Conservation (phyloP, 2,329 filamentous ascomycete genomes). For the Dothideomycetes sp. region DNA sequence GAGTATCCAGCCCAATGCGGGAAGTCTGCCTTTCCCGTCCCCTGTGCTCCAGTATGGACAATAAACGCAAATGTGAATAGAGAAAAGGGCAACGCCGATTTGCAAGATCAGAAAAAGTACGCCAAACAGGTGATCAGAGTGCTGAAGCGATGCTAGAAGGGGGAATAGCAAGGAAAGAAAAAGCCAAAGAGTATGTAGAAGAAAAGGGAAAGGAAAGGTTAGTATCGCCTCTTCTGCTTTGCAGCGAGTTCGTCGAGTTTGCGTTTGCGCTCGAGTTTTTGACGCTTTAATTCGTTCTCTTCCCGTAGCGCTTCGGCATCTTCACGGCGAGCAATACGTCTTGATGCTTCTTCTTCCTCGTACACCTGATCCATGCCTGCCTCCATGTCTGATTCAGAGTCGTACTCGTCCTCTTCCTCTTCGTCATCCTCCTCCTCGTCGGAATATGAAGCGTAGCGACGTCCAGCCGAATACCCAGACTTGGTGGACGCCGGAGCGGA, state of each 20-base stretch:
- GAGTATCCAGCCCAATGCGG: constrained; percentile 11
- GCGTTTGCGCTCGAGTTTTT: constrained; percentile 48
- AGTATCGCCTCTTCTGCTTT: constrained; percentile 22
- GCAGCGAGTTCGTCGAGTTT: constrained; percentile 29
- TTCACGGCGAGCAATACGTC: constrained; percentile 55
- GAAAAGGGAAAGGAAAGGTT: not conserved
- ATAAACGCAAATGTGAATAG: constrained; percentile 2
- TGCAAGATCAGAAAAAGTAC: constrained; percentile 1
- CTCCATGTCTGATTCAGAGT: constrained; percentile 68
- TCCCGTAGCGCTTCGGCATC: constrained; percentile 56
- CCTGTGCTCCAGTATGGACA: not conserved
- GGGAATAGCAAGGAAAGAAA: not conserved
- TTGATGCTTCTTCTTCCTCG: constrained; percentile 57
- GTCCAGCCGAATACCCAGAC: constrained; percentile 18
- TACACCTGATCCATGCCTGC: constrained; percentile 66
- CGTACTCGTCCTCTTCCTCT: constrained; percentile 54
- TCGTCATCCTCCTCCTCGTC: constrained; percentile 40
- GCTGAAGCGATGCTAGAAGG: constrained; percentile 2
- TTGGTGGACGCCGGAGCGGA: constrained; percentile 20
- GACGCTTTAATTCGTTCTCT: constrained; percentile 51
- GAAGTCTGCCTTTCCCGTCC: not conserved
- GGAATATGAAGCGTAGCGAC: constrained; percentile 31
- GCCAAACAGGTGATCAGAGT: not conserved
- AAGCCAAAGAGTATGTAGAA: not conserved
- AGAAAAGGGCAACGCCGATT: constrained; percentile 1